Base-by-base conservation (phyloP, 108 stramenopile species). In the Chaetoceros muelleri region DNA sequence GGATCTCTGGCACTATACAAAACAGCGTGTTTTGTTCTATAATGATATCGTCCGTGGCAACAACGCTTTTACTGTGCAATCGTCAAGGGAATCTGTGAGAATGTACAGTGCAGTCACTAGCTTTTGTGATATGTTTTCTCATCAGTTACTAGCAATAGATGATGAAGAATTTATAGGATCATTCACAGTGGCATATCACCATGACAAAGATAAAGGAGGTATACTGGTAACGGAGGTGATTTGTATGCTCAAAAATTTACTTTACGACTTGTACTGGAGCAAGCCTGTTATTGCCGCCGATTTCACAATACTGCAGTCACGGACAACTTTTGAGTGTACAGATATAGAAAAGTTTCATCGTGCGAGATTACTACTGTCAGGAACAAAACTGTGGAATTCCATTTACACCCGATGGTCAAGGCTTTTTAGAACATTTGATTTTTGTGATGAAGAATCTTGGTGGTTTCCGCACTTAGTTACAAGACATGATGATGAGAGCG, bases 391-490 rank as follows among this genome's bases (percentile, higher is more conserved):
- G 18, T 92, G 84, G 86, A 86, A 86, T 62, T 78, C 77, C 24
- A 51, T 92, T 40, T 72, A 92, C 61, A 82, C 84, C 50, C 70
- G 91, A 58, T 93, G 91, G 91, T 85, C 70, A 61, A 75, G 91
- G 24, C 65, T 92, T 25, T 76, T 74, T 34, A 76, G 73, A 5
- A 54, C 25, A 22, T 23, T 50, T 17, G 54, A 76, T 13, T 88
- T 93, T 57, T 88, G 87, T 58, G 79, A 75, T 18, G 87, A 93
- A 65, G 69, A 72, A 2, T 30, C 58, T 8, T 93, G 86, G 86
- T 78, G 75, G 77, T 93, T 88, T 59, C 84, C 86, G 2, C 69
- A 66, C 48, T 45, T 85, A 45, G 59, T 63, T 2, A 70, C 69
- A 19, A 46, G 69, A 28, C 67, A 58, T 27, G 57, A 69, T 18